Base-by-base conservation (phyloP, 192 early-diverging fungal species). In the Podila epicladia region DNA sequence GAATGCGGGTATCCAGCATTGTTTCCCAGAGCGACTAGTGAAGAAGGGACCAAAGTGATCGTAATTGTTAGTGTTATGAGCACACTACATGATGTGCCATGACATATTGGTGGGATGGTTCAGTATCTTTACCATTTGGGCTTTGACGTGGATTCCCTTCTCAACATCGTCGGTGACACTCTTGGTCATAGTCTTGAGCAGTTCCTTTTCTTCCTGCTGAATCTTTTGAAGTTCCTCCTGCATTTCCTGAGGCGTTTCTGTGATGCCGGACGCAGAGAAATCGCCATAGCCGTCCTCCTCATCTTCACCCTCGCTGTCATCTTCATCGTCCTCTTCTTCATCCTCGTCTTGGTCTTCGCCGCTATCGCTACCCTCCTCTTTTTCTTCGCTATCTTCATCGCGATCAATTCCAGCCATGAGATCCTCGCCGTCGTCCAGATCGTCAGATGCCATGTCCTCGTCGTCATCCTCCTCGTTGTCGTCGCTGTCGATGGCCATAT, bases 71-170 rank as follows among this genome's bases (percentile, higher is more conserved):
- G 28, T 19, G 3, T 15, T 29, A 22, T 15, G 22, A 29, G 12
- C 3, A 13, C 15, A 45, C 41, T 15, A 15, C 13, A 45, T 45
- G 12, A 45, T 1, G 3, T 0, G 41, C 8, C 12, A 1, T 45
- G 41, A 17, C 41, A 45, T 4, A 45, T 17, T 45, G 11, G 15
- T 15, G 2, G 41, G 41, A 17, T 38, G 29, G 0, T 2, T 48
- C 45, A 66, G n/a, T 8, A 2, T n/a, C 66, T 83, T 71, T 89
- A 94, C 94, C 74, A 95, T 89, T 82, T 99, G 97, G n/a, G 89
- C 84, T 63, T 94, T 85, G 28, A 98, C 95, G 65, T 97, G 94
- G n/a, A 88, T 84, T 32, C 97, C 97, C 72, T 98, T 98, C 80
- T 95, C 95, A 24, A 95, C 85, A 73, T 98, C 97, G 33, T 87